phyloP scores from a whole-genome alignment of 148 eudicot genomes.

The Cornus controversa region DNA sequence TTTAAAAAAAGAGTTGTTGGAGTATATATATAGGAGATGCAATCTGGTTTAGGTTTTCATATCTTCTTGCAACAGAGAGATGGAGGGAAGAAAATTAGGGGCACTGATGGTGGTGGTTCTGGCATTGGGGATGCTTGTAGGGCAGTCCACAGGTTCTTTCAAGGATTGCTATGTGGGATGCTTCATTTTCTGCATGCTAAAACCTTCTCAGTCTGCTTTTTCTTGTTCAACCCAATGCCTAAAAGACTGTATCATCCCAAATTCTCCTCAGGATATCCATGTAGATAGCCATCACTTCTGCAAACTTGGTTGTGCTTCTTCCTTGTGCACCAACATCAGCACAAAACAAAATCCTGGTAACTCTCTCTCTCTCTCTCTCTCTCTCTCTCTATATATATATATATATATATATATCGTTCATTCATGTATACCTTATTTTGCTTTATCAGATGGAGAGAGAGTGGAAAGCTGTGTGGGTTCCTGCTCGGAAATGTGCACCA shows the following conservation, averaged over 20 bases:
- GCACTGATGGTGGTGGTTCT: conserved; percentile 19
- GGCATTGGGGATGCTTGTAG: conserved; percentile 17
- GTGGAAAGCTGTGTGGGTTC: conserved; percentile 47
- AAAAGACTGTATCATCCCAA: conserved; percentile 34
- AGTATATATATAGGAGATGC: background rate
- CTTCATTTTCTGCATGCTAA: conserved; percentile 40
- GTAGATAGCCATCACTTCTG: conserved; percentile 23
- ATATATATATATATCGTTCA: background rate
- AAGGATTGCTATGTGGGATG: conserved; percentile 41
- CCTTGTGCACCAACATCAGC: conserved; percentile 43
- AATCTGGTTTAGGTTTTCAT: background rate
- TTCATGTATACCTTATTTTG: background rate
- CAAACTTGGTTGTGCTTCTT: conserved; percentile 41
- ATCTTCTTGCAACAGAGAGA: background rate
- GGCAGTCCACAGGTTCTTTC: conserved; percentile 24
- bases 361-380: conserved; percentile 9
- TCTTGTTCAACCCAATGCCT: conserved; percentile 40
- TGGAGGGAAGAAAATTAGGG: conserved; percentile 10
- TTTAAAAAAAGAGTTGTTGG: no score
- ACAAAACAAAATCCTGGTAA: conserved; percentile 37
- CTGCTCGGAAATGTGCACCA: conserved; percentile 42
- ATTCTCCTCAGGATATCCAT: conserved; percentile 5
- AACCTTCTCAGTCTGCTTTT: conserved; percentile 39
- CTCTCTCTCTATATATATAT: no score
- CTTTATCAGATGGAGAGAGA: conserved; percentile 41